Base-by-base conservation (phyloP, 2,329 filamentous ascomycete species). In the Verticillium nonalfalfae region DNA sequence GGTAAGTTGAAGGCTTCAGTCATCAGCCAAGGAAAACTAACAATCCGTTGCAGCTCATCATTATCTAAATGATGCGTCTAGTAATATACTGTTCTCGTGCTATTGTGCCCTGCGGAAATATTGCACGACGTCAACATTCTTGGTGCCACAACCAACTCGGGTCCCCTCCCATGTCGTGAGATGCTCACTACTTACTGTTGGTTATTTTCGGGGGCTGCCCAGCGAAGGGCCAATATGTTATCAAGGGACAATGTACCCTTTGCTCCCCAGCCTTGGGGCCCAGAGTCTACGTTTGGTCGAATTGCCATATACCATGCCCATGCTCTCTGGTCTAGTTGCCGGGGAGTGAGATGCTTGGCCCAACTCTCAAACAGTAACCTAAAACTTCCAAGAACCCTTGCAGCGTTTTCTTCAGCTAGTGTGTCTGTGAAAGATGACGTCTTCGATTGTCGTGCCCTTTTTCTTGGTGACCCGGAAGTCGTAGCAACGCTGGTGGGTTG, bases 281-380 rank as follows among this genome's bases (percentile, higher is more conserved):
- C 93, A 61, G 81, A 76, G 62, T 90, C 86, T 2, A 96, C 89
- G 21, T 91, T 87, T 1, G 92, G 92, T 64, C 93, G 80, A 21
- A 93, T 85, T 26, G 84, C 81, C 1, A 89, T 79, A 73, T 96
- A 96, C 92, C 92, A 96, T 11, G 78, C 78, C 90, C 91, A 96
- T 18, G 91, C 90, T 62, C 87, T 83, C 64, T 82, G 81, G 70
- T 96, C 90, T 59, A 96, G 77, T 68, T 96, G 90, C 15, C 83
- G 79, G 4, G 76, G 75, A 33, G 75, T 80, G 38, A 96, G 72
- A 35, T 85, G 81, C n/a, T 78, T 75, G 1, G 82, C 80, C 93
- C 92, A 96, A 63, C 90, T 94, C 56, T 82, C 79, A 68, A 86
- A 93, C 1, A 96, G 72, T 21, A 91, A 71, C 64, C 93, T 84